phyloP scores from a whole-genome alignment of 345 rosid species.

The Mallotus nudiflorus region DNA sequence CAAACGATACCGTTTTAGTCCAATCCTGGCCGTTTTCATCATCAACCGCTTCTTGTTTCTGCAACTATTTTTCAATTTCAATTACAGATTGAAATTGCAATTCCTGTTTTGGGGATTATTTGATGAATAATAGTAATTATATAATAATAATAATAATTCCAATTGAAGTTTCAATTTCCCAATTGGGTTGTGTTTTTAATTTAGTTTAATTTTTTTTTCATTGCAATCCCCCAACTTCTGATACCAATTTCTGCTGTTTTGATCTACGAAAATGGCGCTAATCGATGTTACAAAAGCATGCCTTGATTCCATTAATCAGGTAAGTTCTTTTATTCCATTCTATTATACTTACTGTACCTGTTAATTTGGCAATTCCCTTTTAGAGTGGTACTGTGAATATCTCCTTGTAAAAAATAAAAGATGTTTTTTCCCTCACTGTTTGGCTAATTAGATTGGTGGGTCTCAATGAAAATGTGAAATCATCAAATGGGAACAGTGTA shows the following conservation, averaged over 20 bases:
- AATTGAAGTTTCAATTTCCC: background rate
- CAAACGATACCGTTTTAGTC: too few species aligned
- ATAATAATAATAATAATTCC: background rate
- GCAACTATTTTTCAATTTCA: too few species aligned
- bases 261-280: slow-evolving; percentile 46
- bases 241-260: background rate
- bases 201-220: background rate
- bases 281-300: slow-evolving; percentile 71
- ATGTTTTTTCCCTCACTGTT: background rate
- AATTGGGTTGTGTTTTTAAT: background rate
- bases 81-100: background rate
- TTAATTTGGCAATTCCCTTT: background rate
- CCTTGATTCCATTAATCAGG: slow-evolving; percentile 76
- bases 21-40: too few species aligned
- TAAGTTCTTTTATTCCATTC: slow-evolving; percentile 34
- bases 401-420: too few species aligned
- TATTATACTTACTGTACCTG: background rate
- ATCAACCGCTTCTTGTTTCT: too few species aligned
- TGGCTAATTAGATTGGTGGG: background rate
- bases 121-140: too few species aligned
- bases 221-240: background rate
- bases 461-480: background rate
- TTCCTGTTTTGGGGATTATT: background rate
- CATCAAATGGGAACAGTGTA: background rate
- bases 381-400: too few species aligned